Evolutionary conservation across 352 stramenopile genomes (phyloP).

Genomic region (Elongisporangium anandrum): DNA sequence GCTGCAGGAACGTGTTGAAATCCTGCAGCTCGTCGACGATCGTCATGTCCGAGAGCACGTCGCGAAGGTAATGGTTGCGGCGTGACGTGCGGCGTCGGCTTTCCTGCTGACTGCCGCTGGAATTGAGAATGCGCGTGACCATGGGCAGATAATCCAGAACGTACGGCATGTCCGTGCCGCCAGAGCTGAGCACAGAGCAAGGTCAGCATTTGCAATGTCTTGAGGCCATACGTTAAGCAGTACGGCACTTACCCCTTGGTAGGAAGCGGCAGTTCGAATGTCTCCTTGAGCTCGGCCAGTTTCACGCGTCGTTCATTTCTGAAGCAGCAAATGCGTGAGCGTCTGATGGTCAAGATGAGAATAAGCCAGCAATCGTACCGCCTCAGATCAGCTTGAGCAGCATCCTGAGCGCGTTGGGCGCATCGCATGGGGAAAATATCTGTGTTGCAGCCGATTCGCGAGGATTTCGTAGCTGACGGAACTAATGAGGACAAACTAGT

Average conservation of each 20-base stretch:
- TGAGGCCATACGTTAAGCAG: too few species aligned
- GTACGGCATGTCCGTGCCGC: constrained; percentile 33
- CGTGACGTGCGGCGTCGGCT: constrained; percentile 55
- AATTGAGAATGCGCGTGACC: constrained; percentile 43
- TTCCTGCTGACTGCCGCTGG: constrained; percentile 45
- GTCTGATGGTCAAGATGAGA: not conserved
- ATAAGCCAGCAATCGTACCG: constrained; percentile 1
- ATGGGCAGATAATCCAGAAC: constrained; percentile 70
- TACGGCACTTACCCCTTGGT: constrained; percentile 37
- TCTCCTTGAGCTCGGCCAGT: constrained; percentile 34
- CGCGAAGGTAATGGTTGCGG: constrained; percentile 73
- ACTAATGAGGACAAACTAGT: constrained; percentile 8
- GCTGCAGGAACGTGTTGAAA: constrained; percentile 35
- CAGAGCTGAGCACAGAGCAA: constrained; percentile 12
- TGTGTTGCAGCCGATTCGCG: not conserved
- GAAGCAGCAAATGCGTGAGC: not conserved
- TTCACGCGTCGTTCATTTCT: not conserved
- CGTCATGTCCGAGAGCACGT: constrained; percentile 66
- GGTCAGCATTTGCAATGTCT: not conserved
- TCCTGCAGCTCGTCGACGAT: constrained; percentile 54
- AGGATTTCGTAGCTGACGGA: not conserved
- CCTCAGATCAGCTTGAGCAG: constrained; percentile 12
- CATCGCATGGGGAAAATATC: constrained; percentile 7
- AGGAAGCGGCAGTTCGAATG: constrained; percentile 40
- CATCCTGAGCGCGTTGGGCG: constrained; percentile 27